Evolutionary conservation across 345 rosid species (phyloP).

Genomic region (Eucalyptus sideroxylon): DNA sequence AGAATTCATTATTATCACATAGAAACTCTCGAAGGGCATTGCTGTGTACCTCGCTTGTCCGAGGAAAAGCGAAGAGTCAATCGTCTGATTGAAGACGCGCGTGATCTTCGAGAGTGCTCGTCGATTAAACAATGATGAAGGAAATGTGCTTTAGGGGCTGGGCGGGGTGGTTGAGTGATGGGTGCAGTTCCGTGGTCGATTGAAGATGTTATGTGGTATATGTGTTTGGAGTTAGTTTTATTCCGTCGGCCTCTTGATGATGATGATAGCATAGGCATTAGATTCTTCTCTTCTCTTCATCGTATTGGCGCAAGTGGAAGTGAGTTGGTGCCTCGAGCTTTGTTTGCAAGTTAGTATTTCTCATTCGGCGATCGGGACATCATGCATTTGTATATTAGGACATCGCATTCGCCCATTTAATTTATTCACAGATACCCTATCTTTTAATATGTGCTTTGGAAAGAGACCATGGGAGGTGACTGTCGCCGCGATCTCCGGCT

Average conservation of each 20-base stretch:
- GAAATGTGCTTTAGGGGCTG: neutral
- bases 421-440: neutral
- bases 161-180: neutral
- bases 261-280: neutral
- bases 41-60: neutral
- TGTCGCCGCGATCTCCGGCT: neutral
- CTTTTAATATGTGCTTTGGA: neutral
- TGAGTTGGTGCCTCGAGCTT: constrained; percentile 5
- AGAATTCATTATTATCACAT: neutral
- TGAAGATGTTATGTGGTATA: neutral
- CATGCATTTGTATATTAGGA: neutral
- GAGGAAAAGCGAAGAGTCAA: neutral
- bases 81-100: neutral
- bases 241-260: neutral
- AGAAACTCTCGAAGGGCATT: neutral
- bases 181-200: neutral
- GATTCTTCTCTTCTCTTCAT: neutral
- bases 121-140: neutral
- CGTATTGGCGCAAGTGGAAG: constrained; percentile 8
- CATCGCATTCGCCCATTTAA: neutral
- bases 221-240: neutral
- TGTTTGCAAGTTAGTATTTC: constrained; percentile 3
- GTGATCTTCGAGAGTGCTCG: neutral
- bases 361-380: neutral
- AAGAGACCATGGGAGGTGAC: neutral